phyloP scores from a whole-genome alignment of 2,329 filamentous ascomycete genomes.

The Emmonsiellopsis sp. region DNA sequence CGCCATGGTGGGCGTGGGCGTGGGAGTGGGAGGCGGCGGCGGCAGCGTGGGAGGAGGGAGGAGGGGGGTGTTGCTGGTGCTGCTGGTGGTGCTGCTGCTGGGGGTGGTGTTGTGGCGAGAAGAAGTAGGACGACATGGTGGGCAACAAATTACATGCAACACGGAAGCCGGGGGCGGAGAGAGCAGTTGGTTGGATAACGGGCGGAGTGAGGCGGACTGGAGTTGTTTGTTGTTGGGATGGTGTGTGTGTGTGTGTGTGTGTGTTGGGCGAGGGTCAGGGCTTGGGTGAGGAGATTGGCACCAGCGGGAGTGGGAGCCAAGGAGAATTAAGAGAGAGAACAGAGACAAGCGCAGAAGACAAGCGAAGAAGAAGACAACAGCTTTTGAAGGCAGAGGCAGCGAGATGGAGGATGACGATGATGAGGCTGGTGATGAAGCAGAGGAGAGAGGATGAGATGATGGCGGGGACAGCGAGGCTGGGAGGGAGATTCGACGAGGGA shows the following conservation, averaged over 20 bases:
- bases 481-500: not conserved
- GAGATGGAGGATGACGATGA: constrained; percentile 11
- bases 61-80: constrained; percentile 17
- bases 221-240: too few relatives aligned
- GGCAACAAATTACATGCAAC: constrained; percentile 2
- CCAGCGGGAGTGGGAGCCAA: constrained; percentile 9
- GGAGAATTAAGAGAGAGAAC: constrained; percentile 13
- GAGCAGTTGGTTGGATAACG: not conserved
- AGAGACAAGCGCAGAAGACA: constrained; percentile 11
- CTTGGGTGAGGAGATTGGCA: too few relatives aligned
- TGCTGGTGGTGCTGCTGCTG: constrained; percentile 33
- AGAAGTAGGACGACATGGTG: constrained; percentile 39
- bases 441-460: constrained; percentile 13
- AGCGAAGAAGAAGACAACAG: constrained; percentile 10
- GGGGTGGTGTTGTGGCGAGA: constrained; percentile 33
- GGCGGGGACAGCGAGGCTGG: not conserved
- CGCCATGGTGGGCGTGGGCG: constrained; percentile 63
- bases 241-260: too few relatives aligned
- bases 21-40: constrained; percentile 38
- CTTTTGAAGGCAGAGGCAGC: constrained; percentile 9
- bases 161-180: constrained; percentile 1
- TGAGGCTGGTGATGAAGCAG: constrained; percentile 6
- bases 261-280: too few relatives aligned
- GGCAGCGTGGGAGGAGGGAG: constrained; percentile 45
- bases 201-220: too few relatives aligned